A percentile compares a stretch with the other conserved stretches of the same genome.
Evolutionary conservation across 176 grass and related monocot genomes (phyloP).

Genomic region (Saccharum officinarum): DNA sequence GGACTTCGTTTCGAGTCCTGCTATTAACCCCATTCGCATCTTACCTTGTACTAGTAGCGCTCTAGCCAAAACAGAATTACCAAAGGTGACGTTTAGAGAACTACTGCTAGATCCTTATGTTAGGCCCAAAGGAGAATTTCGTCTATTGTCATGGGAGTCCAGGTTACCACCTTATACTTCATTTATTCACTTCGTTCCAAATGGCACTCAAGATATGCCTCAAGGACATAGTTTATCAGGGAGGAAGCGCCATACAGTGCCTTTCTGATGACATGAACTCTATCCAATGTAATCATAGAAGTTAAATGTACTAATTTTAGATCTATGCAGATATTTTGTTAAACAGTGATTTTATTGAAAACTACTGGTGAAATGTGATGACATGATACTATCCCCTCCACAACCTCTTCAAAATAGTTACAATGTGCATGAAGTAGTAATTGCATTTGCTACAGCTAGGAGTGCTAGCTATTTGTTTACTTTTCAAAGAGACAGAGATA

Average conservation of each 20-base stretch:
- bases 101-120: not conserved
- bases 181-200: not conserved
- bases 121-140: not conserved
- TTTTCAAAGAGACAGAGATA: too few species aligned
- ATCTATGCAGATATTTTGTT: too few species aligned
- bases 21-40: not conserved
- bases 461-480: too few species aligned
- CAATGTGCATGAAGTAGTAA: too few species aligned
- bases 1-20: not conserved
- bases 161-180: constrained; percentile 23
- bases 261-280: not conserved
- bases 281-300: not conserved
- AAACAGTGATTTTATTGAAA: too few species aligned
- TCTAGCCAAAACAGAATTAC: not conserved
- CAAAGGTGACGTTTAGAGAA: not conserved
- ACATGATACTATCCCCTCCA: too few species aligned
- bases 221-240: not conserved
- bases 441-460: too few species aligned
- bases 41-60: not conserved
- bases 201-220: not conserved
- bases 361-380: too few species aligned
- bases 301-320: not conserved
- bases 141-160: constrained; percentile 2
- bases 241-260: not conserved
- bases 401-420: too few species aligned